A percentile compares a stretch with the other conserved stretches of the same genome.
Conservation (phyloP, 164 flowering plant species). For the Nelumbo lutea region DNA sequence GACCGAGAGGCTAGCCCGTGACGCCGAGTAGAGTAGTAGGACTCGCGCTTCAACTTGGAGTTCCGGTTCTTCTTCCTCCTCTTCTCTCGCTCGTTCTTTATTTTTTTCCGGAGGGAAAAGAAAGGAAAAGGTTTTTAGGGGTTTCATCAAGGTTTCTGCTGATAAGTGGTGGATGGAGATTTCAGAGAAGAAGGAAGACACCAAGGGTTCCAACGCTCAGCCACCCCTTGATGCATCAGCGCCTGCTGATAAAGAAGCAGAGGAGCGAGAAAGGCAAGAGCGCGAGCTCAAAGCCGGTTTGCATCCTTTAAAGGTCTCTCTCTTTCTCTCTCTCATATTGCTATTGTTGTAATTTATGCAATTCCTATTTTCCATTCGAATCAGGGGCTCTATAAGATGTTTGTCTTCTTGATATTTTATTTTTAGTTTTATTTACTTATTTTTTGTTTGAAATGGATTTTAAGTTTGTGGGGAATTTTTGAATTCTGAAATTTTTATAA, state of each 20-base stretch:
- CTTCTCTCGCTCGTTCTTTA: not conserved
- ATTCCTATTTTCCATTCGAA: not conserved
- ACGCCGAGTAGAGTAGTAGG: too few relatives aligned
- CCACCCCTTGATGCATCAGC: slow-evolving; percentile 6
- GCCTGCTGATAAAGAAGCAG: slow-evolving; percentile 32
- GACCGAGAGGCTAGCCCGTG: too few relatives aligned
- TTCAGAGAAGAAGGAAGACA: slow-evolving; percentile 35
- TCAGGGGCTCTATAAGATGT: not conserved
- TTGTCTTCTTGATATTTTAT: not conserved
- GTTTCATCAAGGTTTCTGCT: not conserved
- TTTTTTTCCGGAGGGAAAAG: not conserved
- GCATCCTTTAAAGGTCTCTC: slow-evolving; percentile 77
- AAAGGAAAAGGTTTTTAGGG: not conserved
- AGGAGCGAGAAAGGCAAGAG: slow-evolving; percentile 52
- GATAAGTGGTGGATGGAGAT: slow-evolving; percentile 11
- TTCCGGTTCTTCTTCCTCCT: too few relatives aligned
- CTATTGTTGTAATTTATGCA: not conserved
- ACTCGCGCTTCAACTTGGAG: too few relatives aligned
- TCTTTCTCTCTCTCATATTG: not conserved
- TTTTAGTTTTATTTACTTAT: not conserved
- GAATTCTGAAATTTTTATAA: not conserved
- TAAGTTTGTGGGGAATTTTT: not conserved
- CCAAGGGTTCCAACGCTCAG: slow-evolving; percentile 8
- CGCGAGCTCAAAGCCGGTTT: slow-evolving; percentile 82
- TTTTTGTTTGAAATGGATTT: not conserved